Percentiles rank a stretch among this genome's conserved stretches.
phyloP scores from a whole-genome alignment of 768 basidiomycete genomes.

The Termitomyces sp. region DNA sequence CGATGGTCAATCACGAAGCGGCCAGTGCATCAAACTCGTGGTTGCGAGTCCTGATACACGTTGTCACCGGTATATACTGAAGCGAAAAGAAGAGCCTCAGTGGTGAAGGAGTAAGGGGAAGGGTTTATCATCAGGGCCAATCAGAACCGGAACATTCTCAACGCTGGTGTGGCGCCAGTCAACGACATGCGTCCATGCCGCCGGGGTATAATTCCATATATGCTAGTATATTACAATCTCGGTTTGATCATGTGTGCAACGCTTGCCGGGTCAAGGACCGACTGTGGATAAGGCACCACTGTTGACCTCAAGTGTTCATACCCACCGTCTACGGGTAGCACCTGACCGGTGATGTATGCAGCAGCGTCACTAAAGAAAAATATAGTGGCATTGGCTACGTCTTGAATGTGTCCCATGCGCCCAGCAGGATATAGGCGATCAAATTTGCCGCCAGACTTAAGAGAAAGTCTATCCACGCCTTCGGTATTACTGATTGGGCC shows the following conservation, averaged over 20 bases:
- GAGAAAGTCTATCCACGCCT: conserved; percentile 27
- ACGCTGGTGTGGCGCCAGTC: not conserved
- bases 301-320: conserved; percentile 44
- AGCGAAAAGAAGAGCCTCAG: not conserved
- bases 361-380: conserved; percentile 85
- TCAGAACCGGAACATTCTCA: not conserved
- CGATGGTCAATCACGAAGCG: no score
- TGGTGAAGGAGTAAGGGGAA: not conserved
- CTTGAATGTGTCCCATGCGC: conserved; percentile 51
- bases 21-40: not conserved
- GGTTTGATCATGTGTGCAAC: conserved; percentile 48
- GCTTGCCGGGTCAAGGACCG: conserved; percentile 55
- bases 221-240: conserved; percentile 24
- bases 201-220: conserved; percentile 1
- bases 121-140: not conserved
- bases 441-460: conserved; percentile 20
- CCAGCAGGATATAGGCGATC: conserved; percentile 29
- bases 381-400: conserved; percentile 65
- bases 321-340: conserved; percentile 70
- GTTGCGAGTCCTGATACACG: not conserved
- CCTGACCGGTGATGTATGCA: conserved; percentile 68
- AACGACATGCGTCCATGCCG: not conserved
- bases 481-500: conserved; percentile 81
- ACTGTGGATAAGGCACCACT: conserved; percentile 55
- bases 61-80: not conserved